Percentiles rank a stretch among this genome's conserved stretches.
Conservation (phyloP, 75 land plant genomes). For the Pinus tabuliformis region DNA sequence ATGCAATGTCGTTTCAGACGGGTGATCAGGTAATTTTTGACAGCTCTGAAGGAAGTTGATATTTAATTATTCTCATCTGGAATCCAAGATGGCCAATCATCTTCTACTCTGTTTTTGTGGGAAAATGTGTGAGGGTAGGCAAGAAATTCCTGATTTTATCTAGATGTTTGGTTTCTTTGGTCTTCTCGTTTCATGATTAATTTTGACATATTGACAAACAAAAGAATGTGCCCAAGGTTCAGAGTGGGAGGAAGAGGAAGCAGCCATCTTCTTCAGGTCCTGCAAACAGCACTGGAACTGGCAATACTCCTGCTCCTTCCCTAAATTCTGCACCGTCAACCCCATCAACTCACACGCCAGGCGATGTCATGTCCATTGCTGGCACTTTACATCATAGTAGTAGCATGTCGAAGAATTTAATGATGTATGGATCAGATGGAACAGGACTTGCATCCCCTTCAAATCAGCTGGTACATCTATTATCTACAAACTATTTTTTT, state of each 20-base stretch:
- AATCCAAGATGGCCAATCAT: too few species aligned
- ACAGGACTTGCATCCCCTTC: conserved; percentile 78
- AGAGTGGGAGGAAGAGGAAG: conserved; percentile 71
- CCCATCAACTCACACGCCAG: conserved; percentile 98
- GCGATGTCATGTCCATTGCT: conserved; percentile 95
- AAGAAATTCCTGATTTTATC: too few species aligned
- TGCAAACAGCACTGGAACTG: conserved; percentile 98
- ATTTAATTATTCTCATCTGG: too few species aligned
- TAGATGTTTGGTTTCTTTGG: too few species aligned
- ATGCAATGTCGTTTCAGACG: too few species aligned
- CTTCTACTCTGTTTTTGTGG: too few species aligned
- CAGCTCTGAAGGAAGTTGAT: too few species aligned
- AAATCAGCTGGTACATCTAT: conserved; percentile 78
- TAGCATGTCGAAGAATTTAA: conserved; percentile 78
- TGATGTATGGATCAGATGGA: conserved; percentile 86
- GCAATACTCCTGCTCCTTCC: conserved; percentile 82
- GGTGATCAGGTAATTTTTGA: too few species aligned
- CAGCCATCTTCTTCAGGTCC: conserved; percentile 95
- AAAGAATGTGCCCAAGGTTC: too few species aligned
- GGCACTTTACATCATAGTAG: conserved; percentile 68
- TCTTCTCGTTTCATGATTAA: too few species aligned
- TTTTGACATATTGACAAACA: too few species aligned
- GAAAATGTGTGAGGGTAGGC: too few species aligned
- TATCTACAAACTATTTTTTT: neutral
- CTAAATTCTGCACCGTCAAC: conserved; percentile 97